Percentiles rank a stretch among this genome's conserved stretches.
phyloP scores from a whole-genome alignment of 352 stramenopile genomes.

The Phytophthora sp. region DNA sequence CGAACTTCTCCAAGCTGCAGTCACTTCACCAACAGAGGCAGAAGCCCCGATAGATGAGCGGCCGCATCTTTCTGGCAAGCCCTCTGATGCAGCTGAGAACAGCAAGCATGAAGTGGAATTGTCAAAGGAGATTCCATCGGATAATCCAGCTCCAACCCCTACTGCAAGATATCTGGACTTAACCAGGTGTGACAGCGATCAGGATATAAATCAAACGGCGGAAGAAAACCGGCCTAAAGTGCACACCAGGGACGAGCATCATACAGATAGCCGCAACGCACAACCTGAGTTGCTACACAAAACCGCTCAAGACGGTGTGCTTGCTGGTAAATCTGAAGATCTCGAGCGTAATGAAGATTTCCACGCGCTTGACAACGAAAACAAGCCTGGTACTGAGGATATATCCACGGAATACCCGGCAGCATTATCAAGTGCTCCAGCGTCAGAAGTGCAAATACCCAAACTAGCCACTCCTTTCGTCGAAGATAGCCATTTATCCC shows the following conservation, averaged over 20 bases:
- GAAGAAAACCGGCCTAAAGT: background rate
- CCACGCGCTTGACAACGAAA: background rate
- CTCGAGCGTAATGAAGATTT: background rate
- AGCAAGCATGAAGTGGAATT: background rate
- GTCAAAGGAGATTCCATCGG: background rate
- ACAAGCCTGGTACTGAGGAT: background rate
- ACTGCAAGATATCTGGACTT: constrained; percentile 29
- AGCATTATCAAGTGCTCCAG: background rate
- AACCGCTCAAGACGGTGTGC: background rate
- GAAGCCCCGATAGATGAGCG: background rate
- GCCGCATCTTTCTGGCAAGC: background rate
- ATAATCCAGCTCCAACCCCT: background rate
- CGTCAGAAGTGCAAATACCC: too few relatives aligned
- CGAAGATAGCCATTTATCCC: too few relatives aligned
- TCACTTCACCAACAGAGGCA: constrained; percentile 11
- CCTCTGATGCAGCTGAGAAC: background rate
- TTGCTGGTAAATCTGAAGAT: background rate
- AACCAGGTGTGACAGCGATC: constrained; percentile 22
- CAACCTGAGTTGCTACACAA: background rate
- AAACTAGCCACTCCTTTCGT: too few relatives aligned
- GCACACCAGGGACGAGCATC: background rate
- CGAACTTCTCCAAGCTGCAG: constrained; percentile 57
- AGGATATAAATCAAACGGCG: constrained; percentile 14
- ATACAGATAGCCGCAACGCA: background rate
- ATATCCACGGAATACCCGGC: background rate